Evolutionary conservation across 2,329 filamentous ascomycete genomes (phyloP).

Genomic region (Scedosporium minutisporum): DNA sequence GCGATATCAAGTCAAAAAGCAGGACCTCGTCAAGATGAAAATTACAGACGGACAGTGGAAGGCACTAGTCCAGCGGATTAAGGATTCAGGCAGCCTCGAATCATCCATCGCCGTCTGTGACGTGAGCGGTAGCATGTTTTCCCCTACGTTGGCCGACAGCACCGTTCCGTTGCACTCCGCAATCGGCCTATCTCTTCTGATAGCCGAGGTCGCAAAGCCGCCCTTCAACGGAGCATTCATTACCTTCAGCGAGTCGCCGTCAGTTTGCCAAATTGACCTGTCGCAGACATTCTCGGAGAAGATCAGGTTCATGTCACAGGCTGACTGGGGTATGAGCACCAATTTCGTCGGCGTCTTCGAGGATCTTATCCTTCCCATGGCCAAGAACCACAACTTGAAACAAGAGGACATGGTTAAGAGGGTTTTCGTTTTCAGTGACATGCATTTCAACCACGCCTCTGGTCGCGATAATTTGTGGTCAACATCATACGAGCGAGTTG

Average conservation of each 20-base stretch:
- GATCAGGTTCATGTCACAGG: slow-evolving; percentile 18
- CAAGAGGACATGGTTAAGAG: slow-evolving; percentile 52
- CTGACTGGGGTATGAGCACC: slow-evolving; percentile 34
- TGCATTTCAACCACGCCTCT: slow-evolving; percentile 43
- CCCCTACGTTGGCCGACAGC: slow-evolving; percentile 29
- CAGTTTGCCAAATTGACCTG: slow-evolving; percentile 30
- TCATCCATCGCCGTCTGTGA: slow-evolving; percentile 49
- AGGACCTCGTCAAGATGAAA: slow-evolving; percentile 19
- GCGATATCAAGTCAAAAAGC: slow-evolving; percentile 7
- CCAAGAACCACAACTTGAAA: slow-evolving; percentile 35
- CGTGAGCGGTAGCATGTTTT: slow-evolving; percentile 43
- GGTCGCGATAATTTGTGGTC: slow-evolving; percentile 20
- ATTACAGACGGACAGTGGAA: slow-evolving; percentile 43
- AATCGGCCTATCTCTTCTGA: slow-evolving; percentile 45
- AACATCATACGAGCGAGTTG: slow-evolving; percentile 40
- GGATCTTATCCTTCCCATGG: slow-evolving; percentile 43
- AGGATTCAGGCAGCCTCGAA: slow-evolving; percentile 41
- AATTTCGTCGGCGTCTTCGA: slow-evolving; percentile 46
- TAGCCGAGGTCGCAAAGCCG: slow-evolving; percentile 40
- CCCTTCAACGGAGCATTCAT: slow-evolving; percentile 48
- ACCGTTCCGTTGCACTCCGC: slow-evolving; percentile 42
- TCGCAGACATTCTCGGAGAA: slow-evolving; percentile 30
- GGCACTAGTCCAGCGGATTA: slow-evolving; percentile 45
- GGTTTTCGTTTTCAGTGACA: slow-evolving; percentile 51
- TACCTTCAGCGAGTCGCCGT: slow-evolving; percentile 36